These are phyloP conservation scores for Mediolabrus comicus DNA, from an alignment of 108 stramenopile genomes.

Conservation along the genomic window DNA sequence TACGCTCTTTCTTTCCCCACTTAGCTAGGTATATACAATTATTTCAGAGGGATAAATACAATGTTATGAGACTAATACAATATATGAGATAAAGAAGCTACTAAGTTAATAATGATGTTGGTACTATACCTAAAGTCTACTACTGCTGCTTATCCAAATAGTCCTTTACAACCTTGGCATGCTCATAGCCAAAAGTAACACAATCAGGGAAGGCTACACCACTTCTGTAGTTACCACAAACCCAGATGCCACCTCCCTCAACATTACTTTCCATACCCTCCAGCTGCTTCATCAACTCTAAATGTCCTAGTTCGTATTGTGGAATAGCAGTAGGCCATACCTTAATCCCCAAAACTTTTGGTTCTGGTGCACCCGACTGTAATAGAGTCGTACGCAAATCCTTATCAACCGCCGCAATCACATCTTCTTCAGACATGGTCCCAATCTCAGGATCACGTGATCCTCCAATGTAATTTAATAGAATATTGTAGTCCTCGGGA, in stretches of 20 bases:
- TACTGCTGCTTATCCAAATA: conserved; percentile 47
- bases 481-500: conserved; percentile 84
- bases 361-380: conserved; percentile 73
- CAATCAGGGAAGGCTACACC: conserved; percentile 97
- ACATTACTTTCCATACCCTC: conserved; percentile 42
- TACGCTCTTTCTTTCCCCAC: too few species aligned
- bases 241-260: conserved; percentile 71
- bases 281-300: conserved; percentile 64
- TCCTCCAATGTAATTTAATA: conserved; percentile 96
- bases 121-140: not conserved
- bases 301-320: conserved; percentile 87
- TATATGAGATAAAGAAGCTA: too few species aligned
- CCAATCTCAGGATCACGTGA: conserved; percentile 88
- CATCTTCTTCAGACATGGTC: conserved; percentile 80
- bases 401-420: conserved; percentile 85
- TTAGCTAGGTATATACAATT: too few species aligned
- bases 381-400: conserved; percentile 85
- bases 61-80: too few species aligned
- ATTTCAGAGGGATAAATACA: too few species aligned
- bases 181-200: conserved; percentile 90
- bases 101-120: too few species aligned
- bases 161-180: conserved; percentile 71
- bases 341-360: conserved; percentile 83
- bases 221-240: conserved; percentile 91
- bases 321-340: conserved; percentile 96